Base-by-base conservation (phyloP, 768 basidiomycete genomes). In the Amanita thiersii region DNA sequence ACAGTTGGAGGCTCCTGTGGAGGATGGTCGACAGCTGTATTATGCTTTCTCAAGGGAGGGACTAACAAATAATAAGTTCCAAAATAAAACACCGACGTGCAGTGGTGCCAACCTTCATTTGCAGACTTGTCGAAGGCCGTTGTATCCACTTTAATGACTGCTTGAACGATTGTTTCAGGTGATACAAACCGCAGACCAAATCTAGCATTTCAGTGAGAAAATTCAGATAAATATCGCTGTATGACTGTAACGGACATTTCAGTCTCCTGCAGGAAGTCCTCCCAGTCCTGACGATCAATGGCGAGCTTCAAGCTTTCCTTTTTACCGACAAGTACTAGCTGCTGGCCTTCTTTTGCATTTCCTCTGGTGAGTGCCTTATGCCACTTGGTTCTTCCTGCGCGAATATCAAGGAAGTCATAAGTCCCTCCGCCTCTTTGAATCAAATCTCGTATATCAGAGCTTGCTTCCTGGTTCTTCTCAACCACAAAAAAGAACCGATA, bases 401-500 rank as follows among this genome's bases (percentile, higher is more conserved):
- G 61, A 5, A 79, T 63, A 35, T 77, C 70, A 44, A 85, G 79
- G 25, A 62, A 68, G 50, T 86, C 83, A 36, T 77, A 69, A n/a
- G 70, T 65, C 0, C 75, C 85, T 11, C 70, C 73, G 0, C 75
- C 83, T 24, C 73, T 60, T 37, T 62, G 61, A 37, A 86, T 63
- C 31, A 84, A 54, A 11, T 77, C 77, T 42, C 68, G 65, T 17
- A 77, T 57, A 17, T 75, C 73, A 4, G 54, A 56, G 14, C 72
- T 70, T 0, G 66, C 52, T 26, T 75, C 68, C n/a, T 70, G 63
- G 0, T 64, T 64, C 36, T 68, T 73, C 49, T 82, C 80, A 1
- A 72, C 71, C 4, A 79, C 60, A 40, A 79, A 76, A 5, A 86
- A 52, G 51, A 86, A 85, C 5, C 78, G 66, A 45, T 65, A 72